phyloP scores from a whole-genome alignment of 208 protist genomes.

The Vickermania ingenoplastis region DNA sequence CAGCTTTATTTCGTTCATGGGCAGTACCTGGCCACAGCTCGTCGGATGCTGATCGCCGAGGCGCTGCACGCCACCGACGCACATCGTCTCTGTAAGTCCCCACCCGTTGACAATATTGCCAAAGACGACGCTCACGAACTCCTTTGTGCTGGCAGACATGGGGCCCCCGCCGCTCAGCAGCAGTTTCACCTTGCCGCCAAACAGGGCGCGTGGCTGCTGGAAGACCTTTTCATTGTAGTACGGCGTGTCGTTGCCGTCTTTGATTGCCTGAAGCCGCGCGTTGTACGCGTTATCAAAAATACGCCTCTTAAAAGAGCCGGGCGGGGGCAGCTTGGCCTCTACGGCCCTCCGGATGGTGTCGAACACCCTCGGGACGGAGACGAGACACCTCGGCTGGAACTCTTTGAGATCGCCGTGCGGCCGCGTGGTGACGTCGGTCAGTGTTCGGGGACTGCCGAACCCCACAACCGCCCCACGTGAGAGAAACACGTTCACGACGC shows the following conservation, averaged over 20 bases:
- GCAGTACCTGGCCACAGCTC: constrained; percentile 54
- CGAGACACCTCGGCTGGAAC: constrained; percentile 54
- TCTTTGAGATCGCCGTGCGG: constrained; percentile 78
- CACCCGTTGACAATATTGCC: constrained; percentile 68
- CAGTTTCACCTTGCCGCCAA: constrained; percentile 50
- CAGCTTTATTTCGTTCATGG: constrained; percentile 78
- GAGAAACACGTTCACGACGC: constrained; percentile 64
- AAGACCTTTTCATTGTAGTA: constrained; percentile 81
- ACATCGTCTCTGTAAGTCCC: constrained; percentile 82
- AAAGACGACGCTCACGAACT: constrained; percentile 80
- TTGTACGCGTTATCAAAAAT: constrained; percentile 73
- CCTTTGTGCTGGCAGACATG: constrained; percentile 50
- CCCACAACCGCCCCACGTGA: constrained; percentile 47
- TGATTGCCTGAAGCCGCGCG: constrained; percentile 35
- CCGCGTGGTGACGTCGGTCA: constrained; percentile 51
- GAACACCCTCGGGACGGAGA: constrained; percentile 81
- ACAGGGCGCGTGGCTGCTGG: constrained; percentile 15
- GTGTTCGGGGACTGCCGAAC: constrained; percentile 67
- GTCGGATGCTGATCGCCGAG: constrained; percentile 33
- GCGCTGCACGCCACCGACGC: constrained; percentile 41
- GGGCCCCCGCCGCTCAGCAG: constrained; percentile 75
- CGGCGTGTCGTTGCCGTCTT: constrained; percentile 66
- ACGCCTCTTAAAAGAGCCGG: constrained; percentile 39
- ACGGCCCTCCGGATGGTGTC: constrained; percentile 71
- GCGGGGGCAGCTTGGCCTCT: constrained; percentile 48